These are phyloP conservation scores for Aspergillus awamori DNA, from an alignment of 2,329 filamentous ascomycete genomes.

Conservation along the genomic window DNA sequence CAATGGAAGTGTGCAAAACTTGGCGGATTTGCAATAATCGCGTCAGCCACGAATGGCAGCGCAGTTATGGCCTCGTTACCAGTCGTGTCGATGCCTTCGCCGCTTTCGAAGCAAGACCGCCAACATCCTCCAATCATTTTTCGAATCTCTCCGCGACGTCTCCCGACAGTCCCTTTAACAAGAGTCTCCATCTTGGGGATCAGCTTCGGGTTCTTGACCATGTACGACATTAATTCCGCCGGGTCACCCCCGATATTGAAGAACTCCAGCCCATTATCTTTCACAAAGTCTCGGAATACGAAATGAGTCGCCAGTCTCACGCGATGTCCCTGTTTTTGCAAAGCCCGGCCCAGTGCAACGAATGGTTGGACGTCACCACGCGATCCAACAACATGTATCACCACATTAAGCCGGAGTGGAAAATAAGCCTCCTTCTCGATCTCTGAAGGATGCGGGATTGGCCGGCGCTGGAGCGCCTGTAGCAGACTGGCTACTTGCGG, in stretches of 20 bases:
- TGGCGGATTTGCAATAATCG: constrained; percentile 78
- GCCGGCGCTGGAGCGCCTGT: too few species aligned
- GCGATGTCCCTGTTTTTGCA: constrained; percentile 69
- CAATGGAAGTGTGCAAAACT: constrained; percentile 76
- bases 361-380: constrained; percentile 77
- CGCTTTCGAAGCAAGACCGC: constrained; percentile 78
- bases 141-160: constrained; percentile 71
- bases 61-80: constrained; percentile 51
- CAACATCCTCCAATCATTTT: constrained; percentile 79
- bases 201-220: constrained; percentile 84
- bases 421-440: not conserved
- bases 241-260: constrained; percentile 74
- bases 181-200: constrained; percentile 80
- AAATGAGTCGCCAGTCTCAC: constrained; percentile 73
- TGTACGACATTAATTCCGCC: constrained; percentile 77
- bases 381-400: constrained; percentile 74
- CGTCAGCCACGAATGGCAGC: constrained; percentile 75
- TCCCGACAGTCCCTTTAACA: constrained; percentile 73
- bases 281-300: constrained; percentile 68
- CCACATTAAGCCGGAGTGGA: constrained; percentile 55
- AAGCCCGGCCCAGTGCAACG: constrained; percentile 66
- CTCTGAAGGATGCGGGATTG: too few species aligned
- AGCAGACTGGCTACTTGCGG: too few species aligned
- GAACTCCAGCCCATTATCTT: constrained; percentile 72
- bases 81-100: constrained; percentile 62